Evolutionary conservation across 768 basidiomycete species (phyloP).

Genomic region (Podaxis sp.): DNA sequence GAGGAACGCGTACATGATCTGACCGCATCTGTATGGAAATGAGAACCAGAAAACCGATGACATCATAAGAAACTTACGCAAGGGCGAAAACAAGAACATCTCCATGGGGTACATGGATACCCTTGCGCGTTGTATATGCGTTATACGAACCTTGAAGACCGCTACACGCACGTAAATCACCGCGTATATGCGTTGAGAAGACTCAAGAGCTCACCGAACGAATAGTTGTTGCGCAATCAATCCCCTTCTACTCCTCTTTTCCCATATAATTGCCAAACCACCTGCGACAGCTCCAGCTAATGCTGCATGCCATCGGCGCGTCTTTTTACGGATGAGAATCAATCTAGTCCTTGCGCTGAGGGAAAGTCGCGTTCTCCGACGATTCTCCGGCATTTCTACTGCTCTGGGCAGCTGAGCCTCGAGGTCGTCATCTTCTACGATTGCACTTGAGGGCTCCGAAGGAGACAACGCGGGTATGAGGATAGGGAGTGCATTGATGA

Average conservation of each 20-base stretch:
- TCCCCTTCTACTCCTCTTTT: conserved; percentile 62
- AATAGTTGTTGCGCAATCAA: conserved; percentile 86
- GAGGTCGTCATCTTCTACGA: conserved; percentile 30
- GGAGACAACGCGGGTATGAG: conserved; percentile 52
- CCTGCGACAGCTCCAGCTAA: conserved; percentile 78
- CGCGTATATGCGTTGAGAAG: not conserved
- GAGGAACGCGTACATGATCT: conserved; percentile 82
- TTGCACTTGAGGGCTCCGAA: conserved; percentile 26
- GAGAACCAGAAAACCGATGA: not conserved
- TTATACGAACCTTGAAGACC: conserved; percentile 92
- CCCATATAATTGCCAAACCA: conserved; percentile 72
- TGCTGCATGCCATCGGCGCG: conserved; percentile 76
- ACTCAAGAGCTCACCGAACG: conserved; percentile 60
- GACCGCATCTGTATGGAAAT: conserved; percentile 57
- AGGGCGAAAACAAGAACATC: conserved; percentile 79
- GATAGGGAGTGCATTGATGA: conserved; percentile 77
- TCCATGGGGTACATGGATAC: conserved; percentile 77
- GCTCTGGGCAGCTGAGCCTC: conserved; percentile 25
- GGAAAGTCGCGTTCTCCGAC: conserved; percentile 54
- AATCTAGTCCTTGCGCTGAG: conserved; percentile 64
- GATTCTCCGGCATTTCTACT: conserved; percentile 29
- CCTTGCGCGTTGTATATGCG: conserved; percentile 63
- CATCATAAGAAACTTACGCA: conserved; percentile 43
- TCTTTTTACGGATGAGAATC: conserved; percentile 62
- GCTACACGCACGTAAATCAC: conserved; percentile 34